A percentile compares a stretch with the other conserved stretches of the same genome.
Evolutionary conservation across 2,329 filamentous ascomycete genomes (phyloP).

Genomic region (Sordariomycetes sp.): DNA sequence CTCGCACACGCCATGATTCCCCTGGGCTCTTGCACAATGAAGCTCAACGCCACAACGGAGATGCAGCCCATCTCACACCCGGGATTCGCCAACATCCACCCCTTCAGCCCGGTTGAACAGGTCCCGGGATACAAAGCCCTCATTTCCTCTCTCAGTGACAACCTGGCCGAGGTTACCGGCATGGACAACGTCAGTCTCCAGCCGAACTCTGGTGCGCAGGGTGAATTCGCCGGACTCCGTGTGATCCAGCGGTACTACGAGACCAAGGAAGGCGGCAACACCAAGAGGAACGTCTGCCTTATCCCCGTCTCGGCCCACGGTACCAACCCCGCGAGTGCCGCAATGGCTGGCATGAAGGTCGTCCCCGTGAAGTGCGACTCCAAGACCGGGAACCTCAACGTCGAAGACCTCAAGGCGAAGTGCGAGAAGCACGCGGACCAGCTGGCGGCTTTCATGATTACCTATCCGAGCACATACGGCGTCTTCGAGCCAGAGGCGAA

Average conservation of each 20-base stretch:
- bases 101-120: constrained; percentile 57
- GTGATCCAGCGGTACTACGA: constrained; percentile 76
- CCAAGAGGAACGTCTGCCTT: constrained; percentile 80
- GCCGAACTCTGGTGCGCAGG: constrained; percentile 92
- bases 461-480: constrained; percentile 89
- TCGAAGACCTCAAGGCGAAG: constrained; percentile 76
- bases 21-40: constrained; percentile 96
- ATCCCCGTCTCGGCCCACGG: constrained; percentile 94
- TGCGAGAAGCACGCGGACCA: constrained; percentile 80
- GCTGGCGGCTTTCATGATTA: constrained; percentile 90
- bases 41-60: constrained; percentile 87
- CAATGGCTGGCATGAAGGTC: constrained; percentile 93
- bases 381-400: constrained; percentile 79
- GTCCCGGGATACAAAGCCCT: constrained; percentile 60
- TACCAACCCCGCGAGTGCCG: constrained; percentile 95
- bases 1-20: constrained; percentile 97
- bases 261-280: constrained; percentile 50
- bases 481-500: constrained; percentile 89
- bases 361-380: constrained; percentile 85
- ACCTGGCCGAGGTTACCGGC: constrained; percentile 75
- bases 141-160: constrained; percentile 60
- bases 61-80: constrained; percentile 79
- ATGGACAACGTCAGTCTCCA: constrained; percentile 83
- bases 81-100: constrained; percentile 70
- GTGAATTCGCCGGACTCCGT: constrained; percentile 83